These are phyloP conservation scores for Malus orientalis DNA, from an alignment of 306 rosid species.

Conservation along the genomic window DNA sequence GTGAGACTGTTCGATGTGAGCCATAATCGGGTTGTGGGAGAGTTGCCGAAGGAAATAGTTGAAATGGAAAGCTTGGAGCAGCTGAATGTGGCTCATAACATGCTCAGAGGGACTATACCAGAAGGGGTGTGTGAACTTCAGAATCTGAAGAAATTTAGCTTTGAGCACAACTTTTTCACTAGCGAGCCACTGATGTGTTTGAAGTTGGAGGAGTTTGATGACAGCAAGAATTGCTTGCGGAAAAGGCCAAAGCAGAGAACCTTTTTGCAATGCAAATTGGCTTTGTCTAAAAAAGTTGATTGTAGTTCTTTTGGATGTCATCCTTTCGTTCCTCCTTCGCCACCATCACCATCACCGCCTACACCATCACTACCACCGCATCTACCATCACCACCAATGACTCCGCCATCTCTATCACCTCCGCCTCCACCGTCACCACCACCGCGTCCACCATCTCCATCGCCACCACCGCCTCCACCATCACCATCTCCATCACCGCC, in stretches of 20 bases:
- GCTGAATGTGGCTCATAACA: slow-evolving; percentile 57
- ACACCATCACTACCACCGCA: not conserved
- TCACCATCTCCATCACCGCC: not conserved
- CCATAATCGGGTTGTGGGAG: slow-evolving; percentile 41
- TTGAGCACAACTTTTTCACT: slow-evolving; percentile 26
- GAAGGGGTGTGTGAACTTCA: slow-evolving; percentile 24
- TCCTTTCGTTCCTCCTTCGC: slow-evolving; percentile 24
- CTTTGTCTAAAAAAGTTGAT: slow-evolving; percentile 8
- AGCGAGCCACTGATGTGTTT: slow-evolving; percentile 17
- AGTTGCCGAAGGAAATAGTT: slow-evolving; percentile 44
- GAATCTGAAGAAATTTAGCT: slow-evolving; percentile 20
- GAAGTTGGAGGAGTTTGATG: slow-evolving; percentile 10
- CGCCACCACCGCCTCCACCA: not conserved
- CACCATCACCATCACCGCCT: slow-evolving; percentile 4
- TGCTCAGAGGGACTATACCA: slow-evolving; percentile 25
- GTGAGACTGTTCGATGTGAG: slow-evolving; percentile 58
- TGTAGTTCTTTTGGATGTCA: slow-evolving; percentile 17
- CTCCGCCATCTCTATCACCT: not conserved
- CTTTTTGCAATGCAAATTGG: slow-evolving; percentile 18
- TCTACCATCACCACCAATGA: not conserved
- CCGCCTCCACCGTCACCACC: not conserved
- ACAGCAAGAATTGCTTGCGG: slow-evolving; percentile 22
- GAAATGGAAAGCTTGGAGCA: slow-evolving; percentile 42
- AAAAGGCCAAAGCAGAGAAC: slow-evolving; percentile 27
- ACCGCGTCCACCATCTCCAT: not conserved